phyloP scores from a whole-genome alignment of 179 eudicot genomes.

The Amaranthus tricolor region DNA sequence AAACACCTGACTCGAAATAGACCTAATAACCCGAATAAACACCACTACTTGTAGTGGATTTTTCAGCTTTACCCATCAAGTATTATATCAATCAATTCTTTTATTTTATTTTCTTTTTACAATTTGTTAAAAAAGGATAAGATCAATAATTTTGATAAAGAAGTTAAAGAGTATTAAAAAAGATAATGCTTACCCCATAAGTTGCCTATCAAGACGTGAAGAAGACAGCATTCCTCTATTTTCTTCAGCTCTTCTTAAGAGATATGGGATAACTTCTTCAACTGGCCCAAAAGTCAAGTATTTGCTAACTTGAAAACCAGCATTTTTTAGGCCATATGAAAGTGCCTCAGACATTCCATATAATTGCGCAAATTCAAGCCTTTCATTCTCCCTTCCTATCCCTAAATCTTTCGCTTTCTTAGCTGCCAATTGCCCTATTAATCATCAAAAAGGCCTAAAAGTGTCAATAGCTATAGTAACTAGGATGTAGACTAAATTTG shows the following conservation, averaged over 20 bases:
- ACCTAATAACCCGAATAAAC: too few relatives aligned
- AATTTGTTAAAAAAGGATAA: too few relatives aligned
- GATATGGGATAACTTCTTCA: constrained; percentile 81
- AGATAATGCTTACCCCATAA: constrained; percentile 52
- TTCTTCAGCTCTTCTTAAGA: constrained; percentile 88
- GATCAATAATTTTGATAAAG: too few relatives aligned
- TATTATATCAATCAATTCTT: too few relatives aligned
- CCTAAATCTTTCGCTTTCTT: constrained; percentile 57
- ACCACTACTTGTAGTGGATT: too few relatives aligned
- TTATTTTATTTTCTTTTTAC: too few relatives aligned
- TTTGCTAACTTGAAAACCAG: constrained; percentile 91
- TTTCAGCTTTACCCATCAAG: too few relatives aligned
- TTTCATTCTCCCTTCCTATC: constrained; percentile 49
- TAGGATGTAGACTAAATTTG: too few relatives aligned
- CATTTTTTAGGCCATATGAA: constrained; percentile 74
- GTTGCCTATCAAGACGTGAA: constrained; percentile 66
- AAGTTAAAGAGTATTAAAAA: too few relatives aligned
- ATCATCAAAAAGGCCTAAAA: not conserved
- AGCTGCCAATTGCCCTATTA: constrained; percentile 64
- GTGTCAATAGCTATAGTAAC: too few relatives aligned
- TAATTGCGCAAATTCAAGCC: constrained; percentile 82
- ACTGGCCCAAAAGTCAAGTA: constrained; percentile 94
- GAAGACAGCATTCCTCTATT: constrained; percentile 78
- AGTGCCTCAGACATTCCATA: constrained; percentile 92
- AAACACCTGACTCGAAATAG: too few relatives aligned